A percentile compares a stretch with the other conserved stretches of the same genome.
Evolutionary conservation across 2,329 filamentous ascomycete genomes (phyloP).

Genomic region (Diplodia corticola): DNA sequence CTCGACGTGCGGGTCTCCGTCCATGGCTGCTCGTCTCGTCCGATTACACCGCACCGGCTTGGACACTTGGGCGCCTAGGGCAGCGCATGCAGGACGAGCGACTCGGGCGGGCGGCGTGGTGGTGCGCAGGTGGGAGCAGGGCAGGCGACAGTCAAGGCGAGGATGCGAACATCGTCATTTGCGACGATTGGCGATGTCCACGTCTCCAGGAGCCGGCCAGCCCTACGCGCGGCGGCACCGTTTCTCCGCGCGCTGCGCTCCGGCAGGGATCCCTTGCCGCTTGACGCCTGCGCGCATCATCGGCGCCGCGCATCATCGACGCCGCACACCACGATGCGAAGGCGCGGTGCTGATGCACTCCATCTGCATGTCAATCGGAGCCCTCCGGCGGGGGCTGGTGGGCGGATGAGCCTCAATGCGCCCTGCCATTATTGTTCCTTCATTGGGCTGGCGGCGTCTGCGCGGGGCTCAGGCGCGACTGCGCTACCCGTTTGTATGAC

Average conservation of each 20-base stretch:
- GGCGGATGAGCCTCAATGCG: not conserved
- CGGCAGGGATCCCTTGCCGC: not conserved
- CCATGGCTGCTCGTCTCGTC: constrained; percentile 52
- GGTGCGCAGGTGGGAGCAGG: not conserved
- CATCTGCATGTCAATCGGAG: not conserved
- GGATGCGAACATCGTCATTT: constrained; percentile 4
- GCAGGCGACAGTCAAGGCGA: not conserved
- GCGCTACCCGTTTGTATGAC: constrained; percentile 13
- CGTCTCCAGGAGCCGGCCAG: constrained; percentile 15
- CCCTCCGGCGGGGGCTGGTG: too few relatives aligned
- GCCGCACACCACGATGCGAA: not conserved
- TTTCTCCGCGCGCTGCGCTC: constrained; percentile 8
- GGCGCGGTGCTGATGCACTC: not conserved
- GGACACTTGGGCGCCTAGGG: not conserved
- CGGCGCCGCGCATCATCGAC: not conserved
- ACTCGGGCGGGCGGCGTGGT: not conserved
- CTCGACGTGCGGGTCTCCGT: constrained; percentile 72
- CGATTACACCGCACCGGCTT: constrained; percentile 19
- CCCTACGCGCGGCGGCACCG: constrained; percentile 14
- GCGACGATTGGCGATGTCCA: constrained; percentile 12
- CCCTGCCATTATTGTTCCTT: not conserved
- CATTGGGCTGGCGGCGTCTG: not conserved
- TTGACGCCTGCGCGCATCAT: not conserved
- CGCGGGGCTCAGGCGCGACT: not conserved
- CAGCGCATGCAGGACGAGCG: constrained; percentile 19